These are phyloP conservation scores for Cupressus sempervirens DNA, from an alignment of 75 land plant genomes.

Conservation along the genomic window DNA sequence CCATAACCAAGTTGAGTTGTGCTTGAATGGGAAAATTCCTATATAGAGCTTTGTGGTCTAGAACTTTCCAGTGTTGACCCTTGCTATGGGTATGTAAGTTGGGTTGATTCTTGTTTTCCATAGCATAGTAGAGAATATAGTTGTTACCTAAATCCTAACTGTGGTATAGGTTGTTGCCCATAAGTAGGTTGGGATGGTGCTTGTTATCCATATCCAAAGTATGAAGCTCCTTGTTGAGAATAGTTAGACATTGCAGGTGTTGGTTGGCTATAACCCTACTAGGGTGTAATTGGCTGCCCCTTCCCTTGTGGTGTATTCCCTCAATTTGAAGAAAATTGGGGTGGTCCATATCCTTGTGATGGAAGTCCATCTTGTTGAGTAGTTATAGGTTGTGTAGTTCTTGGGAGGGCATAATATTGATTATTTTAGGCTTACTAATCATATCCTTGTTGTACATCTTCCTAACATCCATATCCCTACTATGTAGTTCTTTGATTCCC, in stretches of 20 bases:
- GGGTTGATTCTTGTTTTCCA: slow-evolving; percentile 11
- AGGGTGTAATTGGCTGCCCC: background rate
- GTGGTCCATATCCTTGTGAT: slow-evolving; percentile 26
- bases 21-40: slow-evolving; percentile 22
- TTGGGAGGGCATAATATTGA: slow-evolving; percentile 2
- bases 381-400: slow-evolving; percentile 33
- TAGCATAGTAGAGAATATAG: slow-evolving; percentile 26
- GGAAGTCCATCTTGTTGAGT: slow-evolving; percentile 17
- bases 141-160: slow-evolving; percentile 40
- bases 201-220: slow-evolving; percentile 38
- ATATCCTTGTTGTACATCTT: slow-evolving; percentile 20
- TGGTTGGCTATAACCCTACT: slow-evolving; percentile 36
- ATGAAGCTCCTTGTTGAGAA: slow-evolving; percentile 29
- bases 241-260: slow-evolving; percentile 20
- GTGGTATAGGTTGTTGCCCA: slow-evolving; percentile 30
- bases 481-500: background rate
- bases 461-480: slow-evolving; percentile 6
- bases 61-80: slow-evolving; percentile 8
- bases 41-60: slow-evolving; percentile 13
- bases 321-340: slow-evolving; percentile 2
- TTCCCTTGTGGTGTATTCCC: background rate
- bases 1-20: slow-evolving; percentile 35
- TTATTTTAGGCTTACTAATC: slow-evolving; percentile 25
- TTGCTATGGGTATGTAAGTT: slow-evolving; percentile 8
- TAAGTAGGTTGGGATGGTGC: slow-evolving; percentile 29